Base-by-base conservation (phyloP, 257 asterid species). In the Nicotiana knightiana region DNA sequence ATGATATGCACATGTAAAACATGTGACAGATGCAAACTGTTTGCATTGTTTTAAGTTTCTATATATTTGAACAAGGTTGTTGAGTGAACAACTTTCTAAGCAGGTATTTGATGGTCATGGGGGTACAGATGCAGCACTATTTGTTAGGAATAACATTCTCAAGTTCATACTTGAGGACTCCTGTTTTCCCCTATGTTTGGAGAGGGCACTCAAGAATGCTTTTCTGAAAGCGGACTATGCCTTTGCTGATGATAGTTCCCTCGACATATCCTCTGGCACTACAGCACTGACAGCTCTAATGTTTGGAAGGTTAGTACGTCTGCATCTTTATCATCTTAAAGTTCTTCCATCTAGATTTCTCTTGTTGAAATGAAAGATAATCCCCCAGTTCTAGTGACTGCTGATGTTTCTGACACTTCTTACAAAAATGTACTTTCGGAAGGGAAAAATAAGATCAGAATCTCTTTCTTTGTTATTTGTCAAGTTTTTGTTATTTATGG, bases 51-150 rank as follows among this genome's bases (percentile, higher is more conserved):
- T 75, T 75, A 24, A n/a, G 26, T 48, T 28, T 48, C 62, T 48
- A 18, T 48, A 18, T 7, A 71, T 46, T 46, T 70, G 0, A 24
- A 3, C 8, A 17, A 18, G 48, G 13, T 71, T 37, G 59, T 13
- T 48, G 28, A 26, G 39, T 75, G 59, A 26, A 51, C 26, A 13
- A 51, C 4, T 12, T 75, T 35, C 39, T 81, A 65, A 15, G 79
- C 91, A 95, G 99, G 99, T 95, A 63, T 95, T 95, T 91, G 99
- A 95, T 86, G 99, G 99, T 35, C 99, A 95, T 86, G 99, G 99
- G 73, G 99, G 99, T 63, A 88, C 92, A 75, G 98, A 95, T 86
- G 99, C 99, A 32, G 95, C 98, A 37, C 76, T 87, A 64, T 95
- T 90, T 82, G 85, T 93, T 65, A 90, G 90, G 88, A 87, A 90